Base-by-base conservation (phyloP, 2,329 filamentous ascomycete genomes). In the Cordyceps tenuipes region DNA sequence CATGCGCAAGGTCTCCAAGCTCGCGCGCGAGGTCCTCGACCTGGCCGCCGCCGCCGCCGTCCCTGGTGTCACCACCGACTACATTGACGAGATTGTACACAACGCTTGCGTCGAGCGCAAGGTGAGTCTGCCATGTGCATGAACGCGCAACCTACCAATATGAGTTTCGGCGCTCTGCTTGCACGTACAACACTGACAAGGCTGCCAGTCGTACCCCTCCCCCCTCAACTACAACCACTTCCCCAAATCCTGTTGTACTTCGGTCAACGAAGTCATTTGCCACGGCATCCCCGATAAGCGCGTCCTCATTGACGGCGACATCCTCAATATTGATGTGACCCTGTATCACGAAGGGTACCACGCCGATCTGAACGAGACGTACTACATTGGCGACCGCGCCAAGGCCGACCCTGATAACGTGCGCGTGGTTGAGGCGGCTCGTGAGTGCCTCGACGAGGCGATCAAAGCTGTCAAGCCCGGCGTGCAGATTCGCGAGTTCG, bases 241-340 rank as follows among this genome's bases (percentile, higher is more conserved):
- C 76, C 94, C 94, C 65, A 99, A 99, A 77, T 99, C 94, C 0
- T 90, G 97, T 63, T 99, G 94, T 76, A 97, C 93, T 3, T 97
- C 93, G 3, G 77, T 90, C 54, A 99, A 99, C 78, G 94, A 99
- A 76, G 89, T 96, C 64, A 97, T 99, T 73, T 99, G 94, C 78
- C 94, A 99, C 79, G 94, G 94, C 57, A 99, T 99, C 64, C 94
- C 94, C 17, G 94, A 99, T 70, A 86, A 96, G 72, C 85, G 94
- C 59, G 80, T 89, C 8, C 81, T 99, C 1, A 76, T 91, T 64
- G 93, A 99, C 66, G 94, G 94, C 63, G 94, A 99, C 69, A 97
- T 99, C 65, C 78, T 99, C 69, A 99, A 99, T 77, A 91, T 99
- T 65, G 94, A 99, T 68, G 90, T 99, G 5, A 92, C 91, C 0